phyloP scores from a whole-genome alignment of 73 alveolate species.

The Paramecium tetraurelia region DNA sequence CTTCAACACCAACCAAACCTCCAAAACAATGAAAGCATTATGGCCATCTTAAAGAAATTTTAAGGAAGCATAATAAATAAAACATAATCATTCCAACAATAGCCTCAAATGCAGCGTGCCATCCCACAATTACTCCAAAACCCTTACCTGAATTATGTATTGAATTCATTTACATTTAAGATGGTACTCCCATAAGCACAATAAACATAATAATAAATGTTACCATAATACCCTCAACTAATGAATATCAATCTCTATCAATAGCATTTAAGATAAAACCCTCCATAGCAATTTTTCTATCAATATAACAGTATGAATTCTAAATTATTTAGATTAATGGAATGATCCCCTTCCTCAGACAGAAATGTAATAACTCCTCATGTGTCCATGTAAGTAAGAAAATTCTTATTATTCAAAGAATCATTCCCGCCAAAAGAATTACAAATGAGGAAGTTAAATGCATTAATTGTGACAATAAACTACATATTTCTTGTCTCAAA shows the following conservation, averaged over 20 bases:
- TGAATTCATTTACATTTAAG: neutral
- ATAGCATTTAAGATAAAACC: neutral
- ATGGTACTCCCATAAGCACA: neutral
- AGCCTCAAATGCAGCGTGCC: neutral
- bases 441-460: slow-evolving; percentile 27
- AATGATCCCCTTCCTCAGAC: neutral
- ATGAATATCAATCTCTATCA: neutral
- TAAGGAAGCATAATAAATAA: neutral
- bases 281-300: neutral
- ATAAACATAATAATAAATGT: neutral
- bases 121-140: neutral
- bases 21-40: neutral
- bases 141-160: neutral
- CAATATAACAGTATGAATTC: neutral
- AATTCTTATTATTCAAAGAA: neutral
- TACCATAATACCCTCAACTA: neutral
- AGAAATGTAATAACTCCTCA: neutral
- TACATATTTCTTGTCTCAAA: neutral
- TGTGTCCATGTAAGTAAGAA: slow-evolving; percentile 49
- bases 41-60: neutral
- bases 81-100: neutral
- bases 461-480: neutral
- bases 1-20: neutral
- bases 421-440: neutral
- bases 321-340: neutral